Base-by-base conservation (phyloP, 2,329 filamentous ascomycete genomes). In the Pleurostoma richardsiae region DNA sequence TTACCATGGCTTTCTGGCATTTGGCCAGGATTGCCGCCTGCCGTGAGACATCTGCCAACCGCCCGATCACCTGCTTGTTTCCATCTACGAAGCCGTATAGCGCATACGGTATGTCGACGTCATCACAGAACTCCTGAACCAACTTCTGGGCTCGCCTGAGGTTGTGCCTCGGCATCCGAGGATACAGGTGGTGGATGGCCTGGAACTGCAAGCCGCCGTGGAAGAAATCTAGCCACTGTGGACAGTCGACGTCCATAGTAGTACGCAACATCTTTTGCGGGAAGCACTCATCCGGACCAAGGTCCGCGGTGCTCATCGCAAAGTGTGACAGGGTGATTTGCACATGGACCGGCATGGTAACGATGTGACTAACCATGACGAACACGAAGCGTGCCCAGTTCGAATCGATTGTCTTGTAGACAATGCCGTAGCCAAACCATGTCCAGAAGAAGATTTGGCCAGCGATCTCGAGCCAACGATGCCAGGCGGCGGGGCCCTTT, bases 311-410 rank as follows among this genome's bases (percentile, higher is more conserved):
- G 56, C 88, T 92, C 90, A 95, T 96, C 54, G 88, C 88, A 66
- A 95, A 96, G 66, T 96, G 90, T 3, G 88, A 94, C 19, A 96
- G 78, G 0, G 90, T 95, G 62, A 96, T 95, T 64, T 96, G 90
- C 8, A 92, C 79, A 63, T 96, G 90, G 43, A 96, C 71, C 3
- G 90, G 86, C 65, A 88, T 86, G 5, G 88, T 88, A 29, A 89
- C 76, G 60, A 90, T 79, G 61, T 96, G 89, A 59, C 86, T 91
- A 59, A 94, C 68, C 63, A 95, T 72, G 58, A 96, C 71, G 63
- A 89, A 96, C 42, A 79, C 69, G 46, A 94, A 75, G 19, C 90
- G 83, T 51, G 79, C 79, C 66, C 78, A 80, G 65, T 79, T 81
- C 53, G 78, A 80, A 10, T 88, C 87, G 43, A 95, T 82, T 19